Conservation (phyloP, 768 basidiomycete genomes). For the Podaxis pistillaris region DNA sequence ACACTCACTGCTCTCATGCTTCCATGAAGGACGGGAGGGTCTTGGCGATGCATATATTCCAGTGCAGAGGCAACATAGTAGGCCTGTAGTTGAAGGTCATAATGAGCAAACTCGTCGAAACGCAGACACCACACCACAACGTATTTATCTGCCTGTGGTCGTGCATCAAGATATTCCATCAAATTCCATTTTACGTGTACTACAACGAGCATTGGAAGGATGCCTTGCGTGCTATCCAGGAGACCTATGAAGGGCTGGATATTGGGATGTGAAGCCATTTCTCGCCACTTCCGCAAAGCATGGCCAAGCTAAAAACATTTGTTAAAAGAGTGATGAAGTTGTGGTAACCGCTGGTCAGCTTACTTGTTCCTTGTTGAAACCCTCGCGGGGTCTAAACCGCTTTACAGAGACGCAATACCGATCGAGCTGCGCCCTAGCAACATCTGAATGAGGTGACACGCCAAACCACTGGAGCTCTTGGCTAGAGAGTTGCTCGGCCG, state of each 20-base stretch:
- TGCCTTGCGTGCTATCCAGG: neutral
- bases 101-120: neutral
- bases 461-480: too few relatives aligned
- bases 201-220: neutral
- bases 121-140: neutral
- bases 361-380: too few relatives aligned
- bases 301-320: neutral
- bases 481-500: too few relatives aligned
- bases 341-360: too few relatives aligned
- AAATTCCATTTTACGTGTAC: neutral
- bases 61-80: neutral
- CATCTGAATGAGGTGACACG: too few relatives aligned
- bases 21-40: neutral
- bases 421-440: too few relatives aligned
- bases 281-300: neutral
- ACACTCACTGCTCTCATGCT: slow-evolving; percentile 1
- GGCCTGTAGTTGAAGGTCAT: neutral
- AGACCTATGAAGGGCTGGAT: neutral
- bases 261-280: neutral
- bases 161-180: neutral
- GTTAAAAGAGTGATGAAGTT: too few relatives aligned
- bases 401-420: too few relatives aligned
- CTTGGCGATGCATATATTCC: neutral
- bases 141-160: neutral
- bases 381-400: neutral